A percentile compares a stretch with the other conserved stretches of the same genome.
Evolutionary conservation across 2,329 filamentous ascomycete species (phyloP).

Genomic region (Aspergillus chevalieri): DNA sequence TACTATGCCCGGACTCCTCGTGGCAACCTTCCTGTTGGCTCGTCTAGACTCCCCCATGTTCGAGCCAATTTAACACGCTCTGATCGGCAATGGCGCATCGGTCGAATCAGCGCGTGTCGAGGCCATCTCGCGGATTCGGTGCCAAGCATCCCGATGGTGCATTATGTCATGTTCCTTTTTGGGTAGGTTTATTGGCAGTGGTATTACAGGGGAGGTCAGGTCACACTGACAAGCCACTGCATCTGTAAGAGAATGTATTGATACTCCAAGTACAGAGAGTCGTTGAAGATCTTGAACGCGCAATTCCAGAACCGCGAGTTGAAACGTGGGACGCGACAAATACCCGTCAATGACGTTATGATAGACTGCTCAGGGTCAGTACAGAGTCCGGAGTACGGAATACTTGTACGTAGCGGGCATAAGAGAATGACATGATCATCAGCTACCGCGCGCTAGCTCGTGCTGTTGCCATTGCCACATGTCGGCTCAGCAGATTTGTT

Average conservation of each 20-base stretch:
- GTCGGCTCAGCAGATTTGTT: too few relatives aligned
- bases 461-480: too few relatives aligned
- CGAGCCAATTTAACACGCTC: slow-evolving; percentile 9
- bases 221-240: too few relatives aligned
- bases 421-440: slow-evolving; percentile 2
- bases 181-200: too few relatives aligned
- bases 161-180: slow-evolving; percentile 12
- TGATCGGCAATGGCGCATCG: slow-evolving; percentile 23
- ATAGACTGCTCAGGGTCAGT: background rate
- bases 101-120: slow-evolving; percentile 23
- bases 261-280: background rate
- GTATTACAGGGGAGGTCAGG: too few relatives aligned
- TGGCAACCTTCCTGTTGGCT: background rate
- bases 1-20: background rate
- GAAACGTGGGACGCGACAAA: slow-evolving; percentile 28
- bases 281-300: background rate
- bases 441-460: too few relatives aligned
- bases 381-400: too few relatives aligned
- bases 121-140: slow-evolving; percentile 14
- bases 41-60: background rate
- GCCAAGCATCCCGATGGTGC: slow-evolving; percentile 16
- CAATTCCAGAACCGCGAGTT: slow-evolving; percentile 16
- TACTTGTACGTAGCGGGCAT: too few relatives aligned
- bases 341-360: slow-evolving; percentile 23
- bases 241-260: too few relatives aligned